Base-by-base conservation (phyloP, 768 basidiomycete species). In the Suillus subalutaceus region DNA sequence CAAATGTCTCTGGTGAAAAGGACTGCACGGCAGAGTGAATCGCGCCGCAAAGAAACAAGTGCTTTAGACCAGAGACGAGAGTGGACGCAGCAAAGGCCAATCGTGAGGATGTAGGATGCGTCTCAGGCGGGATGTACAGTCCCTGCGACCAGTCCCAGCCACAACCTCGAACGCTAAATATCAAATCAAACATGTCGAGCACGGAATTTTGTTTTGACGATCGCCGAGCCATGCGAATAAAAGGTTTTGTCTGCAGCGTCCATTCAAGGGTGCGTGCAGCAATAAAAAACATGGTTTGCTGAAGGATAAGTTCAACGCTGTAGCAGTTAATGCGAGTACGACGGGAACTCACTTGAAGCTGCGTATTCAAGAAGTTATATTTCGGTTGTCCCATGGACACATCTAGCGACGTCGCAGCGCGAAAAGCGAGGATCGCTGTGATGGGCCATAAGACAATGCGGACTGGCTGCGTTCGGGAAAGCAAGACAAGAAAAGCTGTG, bases 91-190 rank as follows among this genome's bases (percentile, higher is more conserved):
- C 52, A 70, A 87, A 89, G 16, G 73, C 67, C 1, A 65, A 20
- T 10, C 73, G 79, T 26, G 83, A 80, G 1, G 72, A 66, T 8
- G 76, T 74, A 2, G 82, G 78, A 23, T 84, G 82, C 10, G 77
- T 81, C 67, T 85, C 83, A 6, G 65, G 73, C 6, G 78, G 73
- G 37, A 76, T 46, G 59, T 71, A 62, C 12, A 72, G 16, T 32
- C 70, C 67, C 38, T 74, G 68, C 2, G 87, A 86, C 84, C 87
- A 89, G 52, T 83, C 77, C 89, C 89, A 90, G 16, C 86, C 88
- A 56, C 79, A 71, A 8, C 89, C 90, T 20, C 90, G 86, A 16
- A 86, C 68, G 66, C 83, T 87, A 69, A 75, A 78, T 32, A 66
- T 68, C 23, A 91, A 79, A 63, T 90, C 88, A 16, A 82, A 67